A percentile compares a stretch with the other conserved stretches of the same genome.
phyloP scores from a whole-genome alignment of 176 grass and related monocot genomes.

The Cenchrus fungigraminus region DNA sequence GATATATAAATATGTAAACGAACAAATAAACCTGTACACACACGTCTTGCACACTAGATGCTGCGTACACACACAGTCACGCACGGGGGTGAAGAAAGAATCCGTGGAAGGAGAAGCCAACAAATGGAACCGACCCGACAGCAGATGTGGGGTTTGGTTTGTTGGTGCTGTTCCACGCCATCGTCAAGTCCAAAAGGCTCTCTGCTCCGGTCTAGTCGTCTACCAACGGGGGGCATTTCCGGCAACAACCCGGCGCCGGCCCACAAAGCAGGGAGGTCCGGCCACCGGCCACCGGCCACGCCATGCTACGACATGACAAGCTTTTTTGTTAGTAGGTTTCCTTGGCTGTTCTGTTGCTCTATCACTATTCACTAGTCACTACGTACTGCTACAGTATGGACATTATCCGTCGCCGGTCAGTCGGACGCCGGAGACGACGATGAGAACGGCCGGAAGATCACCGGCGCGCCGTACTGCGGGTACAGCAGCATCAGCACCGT shows the following conservation, averaged over 20 bases:
- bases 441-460: slow-evolving; percentile 59
- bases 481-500: slow-evolving; percentile 89
- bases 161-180: slow-evolving; percentile 28
- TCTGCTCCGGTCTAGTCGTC: slow-evolving; percentile 39
- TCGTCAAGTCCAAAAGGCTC: slow-evolving; percentile 39
- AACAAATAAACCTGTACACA: slow-evolving; percentile 21
- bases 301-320: background rate
- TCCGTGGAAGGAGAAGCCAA: slow-evolving; percentile 49
- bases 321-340: slow-evolving; percentile 15
- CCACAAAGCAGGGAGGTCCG: slow-evolving; percentile 11
- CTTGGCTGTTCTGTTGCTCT: slow-evolving; percentile 12
- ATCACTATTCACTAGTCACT: background rate
- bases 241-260: slow-evolving; percentile 38
- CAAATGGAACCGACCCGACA: slow-evolving; percentile 49
- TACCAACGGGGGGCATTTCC: slow-evolving; percentile 47
- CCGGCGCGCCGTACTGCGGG: slow-evolving; percentile 81
- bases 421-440: background rate
- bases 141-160: background rate
- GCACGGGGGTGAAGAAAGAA: background rate
- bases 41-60: slow-evolving; percentile 26
- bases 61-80: background rate
- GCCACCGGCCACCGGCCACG: slow-evolving; percentile 3
- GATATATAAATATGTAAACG: background rate
- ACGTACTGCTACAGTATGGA: background rate
- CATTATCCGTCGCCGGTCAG: background rate